phyloP scores from a whole-genome alignment of 352 stramenopile species.

The Elongisporangium prolatum region DNA sequence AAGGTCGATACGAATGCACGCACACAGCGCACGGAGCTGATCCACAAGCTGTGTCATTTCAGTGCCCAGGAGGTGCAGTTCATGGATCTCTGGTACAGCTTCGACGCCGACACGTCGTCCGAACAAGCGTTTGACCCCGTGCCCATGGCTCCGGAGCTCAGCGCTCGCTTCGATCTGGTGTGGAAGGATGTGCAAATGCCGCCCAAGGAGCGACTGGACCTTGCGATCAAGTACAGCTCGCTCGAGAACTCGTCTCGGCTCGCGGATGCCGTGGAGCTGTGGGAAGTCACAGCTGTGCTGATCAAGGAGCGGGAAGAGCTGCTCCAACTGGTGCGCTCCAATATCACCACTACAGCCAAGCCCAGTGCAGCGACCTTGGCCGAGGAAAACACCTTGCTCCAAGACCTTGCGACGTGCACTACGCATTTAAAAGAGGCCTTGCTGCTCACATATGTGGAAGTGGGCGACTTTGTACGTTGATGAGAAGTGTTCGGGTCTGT shows the following conservation, averaged over 20 bases:
- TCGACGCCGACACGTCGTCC: slow-evolving; percentile 31
- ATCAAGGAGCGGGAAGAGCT: slow-evolving; percentile 62
- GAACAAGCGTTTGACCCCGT: slow-evolving; percentile 51
- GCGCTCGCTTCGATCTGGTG: slow-evolving; percentile 54
- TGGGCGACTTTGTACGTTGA: slow-evolving; percentile 60
- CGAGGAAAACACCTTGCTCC: slow-evolving; percentile 38
- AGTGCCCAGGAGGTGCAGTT: slow-evolving; percentile 53
- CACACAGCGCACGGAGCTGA: slow-evolving; percentile 35
- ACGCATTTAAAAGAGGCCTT: slow-evolving; percentile 44
- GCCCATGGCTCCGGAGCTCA: slow-evolving; percentile 53
- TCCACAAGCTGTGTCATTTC: slow-evolving; percentile 41
- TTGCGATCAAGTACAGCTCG: slow-evolving; percentile 76
- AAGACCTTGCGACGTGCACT: slow-evolving; percentile 32
- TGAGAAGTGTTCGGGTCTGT: background rate
- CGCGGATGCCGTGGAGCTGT: slow-evolving; percentile 54
- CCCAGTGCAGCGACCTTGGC: slow-evolving; percentile 7
- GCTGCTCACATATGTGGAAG: slow-evolving; percentile 61
- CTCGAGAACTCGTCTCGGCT: slow-evolving; percentile 46
- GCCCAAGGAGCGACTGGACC: slow-evolving; percentile 53
- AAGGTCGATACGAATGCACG: slow-evolving; percentile 33
- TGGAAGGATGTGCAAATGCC: slow-evolving; percentile 67
- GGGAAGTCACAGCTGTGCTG: slow-evolving; percentile 43
- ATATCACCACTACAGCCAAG: slow-evolving; percentile 5
- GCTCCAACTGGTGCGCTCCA: slow-evolving; percentile 24
- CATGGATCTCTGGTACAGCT: slow-evolving; percentile 57